Conservation (phyloP, 2,329 filamentous ascomycete species). For the Aspergillus sp. region DNA sequence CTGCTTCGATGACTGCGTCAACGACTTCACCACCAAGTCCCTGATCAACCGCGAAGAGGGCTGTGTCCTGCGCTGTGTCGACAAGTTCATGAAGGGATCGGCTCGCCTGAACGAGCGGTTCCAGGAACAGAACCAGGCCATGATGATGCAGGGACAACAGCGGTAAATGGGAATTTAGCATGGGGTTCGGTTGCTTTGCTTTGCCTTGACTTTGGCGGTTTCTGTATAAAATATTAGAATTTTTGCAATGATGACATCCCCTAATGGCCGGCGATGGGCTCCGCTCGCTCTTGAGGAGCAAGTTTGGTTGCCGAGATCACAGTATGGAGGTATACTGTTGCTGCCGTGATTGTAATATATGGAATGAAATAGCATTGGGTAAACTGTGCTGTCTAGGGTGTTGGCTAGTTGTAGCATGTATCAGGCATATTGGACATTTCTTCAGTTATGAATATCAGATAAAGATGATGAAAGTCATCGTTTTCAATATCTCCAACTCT, state of each 20-base stretch:
- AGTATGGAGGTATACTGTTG: neutral
- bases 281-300: neutral
- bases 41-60: slow-evolving; percentile 83
- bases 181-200: slow-evolving; percentile 12
- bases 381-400: neutral
- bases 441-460: too few relatives aligned
- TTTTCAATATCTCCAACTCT: too few relatives aligned
- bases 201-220: slow-evolving; percentile 13
- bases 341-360: neutral
- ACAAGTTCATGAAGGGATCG: slow-evolving; percentile 91
- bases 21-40: slow-evolving; percentile 97
- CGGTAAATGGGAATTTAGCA: slow-evolving; percentile 26
- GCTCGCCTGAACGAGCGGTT: slow-evolving; percentile 91
- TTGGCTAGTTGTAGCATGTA: neutral
- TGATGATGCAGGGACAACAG: slow-evolving; percentile 64
- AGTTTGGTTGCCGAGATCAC: neutral
- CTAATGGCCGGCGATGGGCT: slow-evolving; percentile 6
- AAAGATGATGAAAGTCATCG: too few relatives aligned
- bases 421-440: too few relatives aligned
- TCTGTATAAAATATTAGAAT: slow-evolving; percentile 24
- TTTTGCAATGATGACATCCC: slow-evolving; percentile 23
- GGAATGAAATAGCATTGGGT: neutral
- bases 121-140: slow-evolving; percentile 70
- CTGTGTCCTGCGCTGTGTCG: slow-evolving; percentile 91
- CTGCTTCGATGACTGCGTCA: slow-evolving; percentile 96